Base-by-base conservation (phyloP, 2,329 filamentous ascomycete genomes). In the Aspergillus pseudoviridinutans region DNA sequence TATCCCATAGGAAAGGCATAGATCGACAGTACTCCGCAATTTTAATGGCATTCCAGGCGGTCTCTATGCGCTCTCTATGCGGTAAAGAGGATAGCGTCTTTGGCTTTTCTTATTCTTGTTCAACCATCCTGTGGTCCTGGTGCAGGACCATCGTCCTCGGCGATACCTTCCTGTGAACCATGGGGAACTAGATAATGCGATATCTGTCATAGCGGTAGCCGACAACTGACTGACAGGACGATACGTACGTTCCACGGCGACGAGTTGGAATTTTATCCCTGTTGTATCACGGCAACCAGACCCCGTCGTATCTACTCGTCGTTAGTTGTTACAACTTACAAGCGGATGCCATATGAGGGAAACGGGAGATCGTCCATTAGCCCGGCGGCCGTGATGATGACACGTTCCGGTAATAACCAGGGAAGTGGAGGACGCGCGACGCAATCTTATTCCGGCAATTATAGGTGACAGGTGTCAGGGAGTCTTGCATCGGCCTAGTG, bases 331-430 rank as follows among this genome's bases (percentile, higher is more conserved):
- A 38, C 41, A 5, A 29, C 9, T 29, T 29, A 29, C 28, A 29
- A 42, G 41, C 41, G 9, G 10, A 44, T 12, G 22, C 52, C 50
- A 57, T 51, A 49, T 54, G 49, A 53, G 24, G 41, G 25, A 46
- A 54, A 47, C 60, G 62, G 62, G 59, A 64, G 64, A 65, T 65
- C 61, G 56, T 57, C 61, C 46, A 54, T 60, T 65, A 64, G 61
- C 41, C 42, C 35, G 42, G 27, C 27, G 28, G 47, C 27, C 14
- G 8, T 50, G 49, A 17, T n/a, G 22, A 17, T 51, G 49, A 35
- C 49, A 51, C 12, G 12, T n/a, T 32, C 25, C 49, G n/a, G 42
- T 46, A 46, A 46, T 7, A 17, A 38, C 32, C n/a, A 14, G 24
- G 47, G 22, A 49, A 28, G 22, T 49, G 47, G 47, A 49, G 47